Base-by-base conservation (phyloP, 768 basidiomycete genomes). In the Kwoniella shandongensis region DNA sequence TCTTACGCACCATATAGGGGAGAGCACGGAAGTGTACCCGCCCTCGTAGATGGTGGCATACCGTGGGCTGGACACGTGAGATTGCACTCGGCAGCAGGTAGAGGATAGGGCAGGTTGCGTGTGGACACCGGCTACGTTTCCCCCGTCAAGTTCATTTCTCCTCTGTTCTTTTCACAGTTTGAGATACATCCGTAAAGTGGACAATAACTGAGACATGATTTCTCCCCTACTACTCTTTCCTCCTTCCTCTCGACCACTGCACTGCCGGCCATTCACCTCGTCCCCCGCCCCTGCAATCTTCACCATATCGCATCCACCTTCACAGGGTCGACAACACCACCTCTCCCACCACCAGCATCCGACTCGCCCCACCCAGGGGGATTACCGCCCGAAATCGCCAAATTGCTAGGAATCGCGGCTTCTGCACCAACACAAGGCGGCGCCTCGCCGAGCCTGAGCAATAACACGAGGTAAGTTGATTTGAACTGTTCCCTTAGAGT, bases 361-460 rank as follows among this genome's bases (percentile, higher is more conserved):
- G 11, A 40, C 13, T 17, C 48, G 5, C 6, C 48, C 25, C 32
- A n/a, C 26, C 55, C 48, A 20, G 36, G 46, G 17, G 35, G 56
- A 17, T 29, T 72, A 36, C 70, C 70, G 30, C 61, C 67, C 12
- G 65, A 68, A 44, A 65, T 72, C 20, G 56, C 52, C 29, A 69
- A 69, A 41, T 40, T 72, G 27, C 56, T 72, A 8, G 70, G 70
- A 13, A 59, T 69, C 22, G 38, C 36, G 18, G 17, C 48, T 13
- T 38, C 36, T 15, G 25, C 48, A 41, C 22, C 6, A 7, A 41
- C 40, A 6, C 40, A 41, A 22, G 30, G 22, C 22, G 26, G 6
- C 22, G 17, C 22, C 7, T 29, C 29, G 27, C 17, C 18, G 2
- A n/a, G n/a, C n/a, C 32, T 23, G 3, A 50, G 27, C 27, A 6